Evolutionary conservation across 768 basidiomycete species (phyloP), one percentile per base, ranked within the genome.

Genomic region (Kwoniella botswanensis): DNA sequence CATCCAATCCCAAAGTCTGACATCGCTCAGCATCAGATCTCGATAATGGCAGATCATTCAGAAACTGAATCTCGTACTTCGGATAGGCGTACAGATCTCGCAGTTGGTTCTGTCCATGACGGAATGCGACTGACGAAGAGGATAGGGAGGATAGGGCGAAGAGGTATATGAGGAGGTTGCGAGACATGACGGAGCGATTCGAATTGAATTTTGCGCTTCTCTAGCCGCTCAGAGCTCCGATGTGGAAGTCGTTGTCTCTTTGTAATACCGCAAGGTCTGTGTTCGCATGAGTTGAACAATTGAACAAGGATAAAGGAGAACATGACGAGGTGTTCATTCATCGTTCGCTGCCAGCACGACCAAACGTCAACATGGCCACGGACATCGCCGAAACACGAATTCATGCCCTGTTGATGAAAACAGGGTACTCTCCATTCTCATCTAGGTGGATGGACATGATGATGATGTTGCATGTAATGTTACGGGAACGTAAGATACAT

Each of bases 21-120:
- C 69, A 77, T 54, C 68, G 50, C 9, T 65, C 65, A 4, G 82
- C 82, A 60, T 83, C 82, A 18, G 21, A 58, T 43, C 56, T 56
- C 0, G 78, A 64, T 12, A 83, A 41, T 12, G 82, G 82, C 26
- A 75, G 70, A 41, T 82, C 71, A 55, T 82, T 82, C 43, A 82
- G 70, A 63, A 81, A 83, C 44, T 76, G 72, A 50, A 83, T 73
- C 53, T 79, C 72, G 67, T 76, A 81, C 58, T 82, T 82, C 3
- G 82, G 82, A 54, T 72, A 75, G 2, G 79, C 81, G 60, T 75
- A 70, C 10, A 77, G 63, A 59, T 83, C 82, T 12, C 74, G 64
- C 0, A 82, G 70, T 41, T 77, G 76, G 15, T 79, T 60, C 2
- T 75, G 43, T 17, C 75, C 76, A 12, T 73, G 80, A 4, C 75